Conservation (phyloP, 352 stramenopile genomes). For the Phytopythium helicoides region DNA sequence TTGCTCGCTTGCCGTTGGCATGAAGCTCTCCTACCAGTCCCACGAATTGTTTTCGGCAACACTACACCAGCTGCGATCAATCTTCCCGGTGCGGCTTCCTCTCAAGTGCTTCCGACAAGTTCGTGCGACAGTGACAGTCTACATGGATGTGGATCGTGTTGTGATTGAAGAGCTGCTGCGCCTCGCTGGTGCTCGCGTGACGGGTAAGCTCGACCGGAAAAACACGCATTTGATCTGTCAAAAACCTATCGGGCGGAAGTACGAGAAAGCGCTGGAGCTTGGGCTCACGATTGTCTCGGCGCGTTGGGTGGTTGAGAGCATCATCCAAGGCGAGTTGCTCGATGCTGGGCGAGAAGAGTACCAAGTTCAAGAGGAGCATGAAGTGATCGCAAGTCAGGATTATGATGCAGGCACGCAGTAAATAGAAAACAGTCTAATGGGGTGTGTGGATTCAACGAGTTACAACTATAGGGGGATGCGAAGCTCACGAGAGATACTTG, state of each 20-base stretch:
- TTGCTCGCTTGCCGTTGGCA: slow-evolving; percentile 51
- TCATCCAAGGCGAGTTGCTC: slow-evolving; percentile 41
- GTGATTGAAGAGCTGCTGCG: slow-evolving; percentile 56
- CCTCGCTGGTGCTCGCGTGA: slow-evolving; percentile 52
- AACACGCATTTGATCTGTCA: slow-evolving; percentile 73
- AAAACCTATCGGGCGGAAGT: slow-evolving; percentile 56
- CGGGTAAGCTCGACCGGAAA: slow-evolving; percentile 40
- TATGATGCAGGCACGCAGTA: not conserved
- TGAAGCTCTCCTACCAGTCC: slow-evolving; percentile 43
- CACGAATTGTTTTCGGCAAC: slow-evolving; percentile 48
- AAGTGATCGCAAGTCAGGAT: not conserved
- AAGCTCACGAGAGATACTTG: slow-evolving; percentile 33
- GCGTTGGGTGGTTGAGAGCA: slow-evolving; percentile 66
- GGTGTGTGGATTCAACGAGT: too few species aligned
- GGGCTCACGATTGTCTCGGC: slow-evolving; percentile 51
- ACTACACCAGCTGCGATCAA: slow-evolving; percentile 31
- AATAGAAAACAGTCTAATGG: not conserved
- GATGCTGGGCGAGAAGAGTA: slow-evolving; percentile 25
- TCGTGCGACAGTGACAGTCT: slow-evolving; percentile 57
- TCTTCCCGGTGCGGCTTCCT: slow-evolving; percentile 45
- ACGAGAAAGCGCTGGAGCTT: slow-evolving; percentile 53
- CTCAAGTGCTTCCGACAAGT: slow-evolving; percentile 49
- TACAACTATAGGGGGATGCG: too few species aligned
- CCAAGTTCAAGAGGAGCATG: slow-evolving; percentile 16
- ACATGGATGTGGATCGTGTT: slow-evolving; percentile 55